These are phyloP conservation scores for Spatholobus suberectus DNA, from an alignment of 306 rosid genomes.

Conservation along the genomic window DNA sequence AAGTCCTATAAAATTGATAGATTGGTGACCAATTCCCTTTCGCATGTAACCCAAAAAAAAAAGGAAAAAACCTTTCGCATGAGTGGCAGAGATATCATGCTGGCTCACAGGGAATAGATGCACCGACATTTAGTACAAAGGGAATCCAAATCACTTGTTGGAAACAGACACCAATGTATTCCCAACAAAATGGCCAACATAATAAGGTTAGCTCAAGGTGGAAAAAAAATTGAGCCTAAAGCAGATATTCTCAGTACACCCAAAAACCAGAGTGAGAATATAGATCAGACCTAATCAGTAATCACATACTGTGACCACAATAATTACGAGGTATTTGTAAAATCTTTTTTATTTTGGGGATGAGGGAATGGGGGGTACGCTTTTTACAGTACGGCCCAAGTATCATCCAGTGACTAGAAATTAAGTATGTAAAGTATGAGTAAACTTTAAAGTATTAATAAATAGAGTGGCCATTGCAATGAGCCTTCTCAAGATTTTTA, in stretches of 20 bases:
- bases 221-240: background rate
- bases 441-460: background rate
- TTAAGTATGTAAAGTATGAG: background rate
- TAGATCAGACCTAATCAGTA: background rate
- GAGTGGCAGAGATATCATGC: background rate
- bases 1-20: background rate
- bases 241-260: background rate
- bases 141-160: slow-evolving; percentile 1
- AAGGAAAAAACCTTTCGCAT: background rate
- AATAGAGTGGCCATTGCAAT: slow-evolving; percentile 20
- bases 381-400: background rate
- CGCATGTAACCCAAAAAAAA: too few species aligned
- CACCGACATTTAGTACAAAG: background rate
- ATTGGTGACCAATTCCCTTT: background rate
- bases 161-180: background rate
- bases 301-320: background rate
- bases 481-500: background rate
- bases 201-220: slow-evolving; percentile 5
- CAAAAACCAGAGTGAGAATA: background rate
- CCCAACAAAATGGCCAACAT: slow-evolving; percentile 6
- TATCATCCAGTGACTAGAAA: background rate
- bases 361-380: too few species aligned
- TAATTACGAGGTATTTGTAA: background rate
- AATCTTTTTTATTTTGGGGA: background rate
- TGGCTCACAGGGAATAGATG: slow-evolving; percentile 9